These are phyloP conservation scores for Elasticomyces elasticus DNA, from an alignment of 495 filamentous ascomycete species.

Conservation along the genomic window DNA sequence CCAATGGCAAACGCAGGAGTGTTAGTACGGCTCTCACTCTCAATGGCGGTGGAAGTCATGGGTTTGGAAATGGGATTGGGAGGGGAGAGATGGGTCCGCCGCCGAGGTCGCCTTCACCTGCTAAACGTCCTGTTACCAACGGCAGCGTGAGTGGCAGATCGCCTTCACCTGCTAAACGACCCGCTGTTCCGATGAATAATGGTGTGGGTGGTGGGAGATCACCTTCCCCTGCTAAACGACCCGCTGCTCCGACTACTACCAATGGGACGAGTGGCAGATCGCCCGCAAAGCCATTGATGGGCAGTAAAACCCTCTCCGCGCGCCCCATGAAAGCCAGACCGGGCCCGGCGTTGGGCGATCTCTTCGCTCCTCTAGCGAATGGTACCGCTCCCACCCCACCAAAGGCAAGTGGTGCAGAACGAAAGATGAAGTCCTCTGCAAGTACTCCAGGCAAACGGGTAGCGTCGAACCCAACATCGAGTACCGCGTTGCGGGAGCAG, in stretches of 20 bases:
- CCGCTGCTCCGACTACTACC: neutral
- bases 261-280: neutral
- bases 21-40: conserved; percentile 25
- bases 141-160: too few relatives aligned
- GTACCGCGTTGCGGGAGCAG: conserved; percentile 69
- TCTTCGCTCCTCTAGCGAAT: conserved; percentile 29
- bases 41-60: conserved; percentile 7
- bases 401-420: neutral
- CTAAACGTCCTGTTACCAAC: too few relatives aligned
- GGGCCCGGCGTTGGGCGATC: conserved; percentile 43
- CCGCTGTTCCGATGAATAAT: too few relatives aligned
- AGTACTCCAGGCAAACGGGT: conserved; percentile 14
- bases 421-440: conserved; percentile 1
- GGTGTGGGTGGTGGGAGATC: too few relatives aligned
- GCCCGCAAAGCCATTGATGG: conserved; percentile 29
- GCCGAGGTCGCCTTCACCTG: too few relatives aligned
- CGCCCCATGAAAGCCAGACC: conserved; percentile 45
- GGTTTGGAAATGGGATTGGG: too few relatives aligned
- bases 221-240: neutral
- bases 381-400: conserved; percentile 34
- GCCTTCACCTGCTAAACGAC: neutral
- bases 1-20: conserved; percentile 7
- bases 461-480: conserved; percentile 38
- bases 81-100: too few relatives aligned
- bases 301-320: conserved; percentile 41